Evolutionary conservation across 2,329 filamentous ascomycete genomes (phyloP).

Genomic region (Colletotrichum kahawae): DNA sequence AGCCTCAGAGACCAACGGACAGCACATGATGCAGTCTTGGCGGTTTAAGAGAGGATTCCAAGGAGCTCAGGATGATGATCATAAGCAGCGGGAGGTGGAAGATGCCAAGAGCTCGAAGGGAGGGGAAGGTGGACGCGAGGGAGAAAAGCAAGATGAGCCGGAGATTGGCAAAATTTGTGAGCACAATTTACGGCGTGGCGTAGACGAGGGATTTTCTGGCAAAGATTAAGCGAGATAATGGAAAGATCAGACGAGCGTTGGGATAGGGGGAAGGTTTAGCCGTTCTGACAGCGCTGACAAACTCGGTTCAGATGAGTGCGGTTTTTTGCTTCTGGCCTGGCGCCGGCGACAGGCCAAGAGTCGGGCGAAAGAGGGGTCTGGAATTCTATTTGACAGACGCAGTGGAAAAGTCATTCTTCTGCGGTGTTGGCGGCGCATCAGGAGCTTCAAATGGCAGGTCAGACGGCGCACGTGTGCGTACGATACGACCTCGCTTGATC

Average conservation of each 20-base stretch:
- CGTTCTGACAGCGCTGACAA: background rate
- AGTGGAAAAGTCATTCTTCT: background rate
- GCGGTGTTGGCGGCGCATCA: background rate
- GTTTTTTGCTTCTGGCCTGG: background rate
- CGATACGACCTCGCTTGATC: constrained; percentile 7
- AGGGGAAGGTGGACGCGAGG: constrained; percentile 9
- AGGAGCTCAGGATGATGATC: background rate
- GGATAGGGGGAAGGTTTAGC: background rate
- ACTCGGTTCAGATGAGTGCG: background rate
- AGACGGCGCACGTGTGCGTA: constrained; percentile 4
- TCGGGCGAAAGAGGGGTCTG: background rate
- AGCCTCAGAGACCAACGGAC: constrained; percentile 3
- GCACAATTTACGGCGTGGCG: background rate
- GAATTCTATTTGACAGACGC: background rate
- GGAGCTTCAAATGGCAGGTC: constrained; percentile 6
- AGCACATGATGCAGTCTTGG: constrained; percentile 18
- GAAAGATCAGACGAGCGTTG: background rate
- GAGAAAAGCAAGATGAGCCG: background rate
- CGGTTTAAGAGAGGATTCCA: background rate
- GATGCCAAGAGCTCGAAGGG: background rate
- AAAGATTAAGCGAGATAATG: constrained; percentile 10
- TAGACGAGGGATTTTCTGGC: constrained; percentile 11
- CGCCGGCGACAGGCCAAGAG: constrained; percentile 2
- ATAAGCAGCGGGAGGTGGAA: background rate
- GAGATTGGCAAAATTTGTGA: background rate